These are phyloP conservation scores for Takakia lepidozioides DNA, from an alignment of 225 moss, liverwort and hornwort species.

Conservation along the genomic window DNA sequence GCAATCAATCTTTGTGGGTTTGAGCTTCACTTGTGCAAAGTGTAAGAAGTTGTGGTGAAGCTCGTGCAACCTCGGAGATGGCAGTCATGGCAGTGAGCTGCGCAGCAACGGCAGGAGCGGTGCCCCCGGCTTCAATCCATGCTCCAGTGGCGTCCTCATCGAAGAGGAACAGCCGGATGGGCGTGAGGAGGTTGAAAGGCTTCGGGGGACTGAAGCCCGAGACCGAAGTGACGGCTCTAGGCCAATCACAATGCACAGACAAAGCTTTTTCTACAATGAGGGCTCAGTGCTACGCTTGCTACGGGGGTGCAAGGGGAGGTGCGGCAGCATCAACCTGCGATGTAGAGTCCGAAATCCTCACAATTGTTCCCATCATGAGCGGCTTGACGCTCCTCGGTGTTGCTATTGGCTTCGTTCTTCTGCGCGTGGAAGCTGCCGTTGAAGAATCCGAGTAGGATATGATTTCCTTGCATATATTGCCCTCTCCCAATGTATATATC, in stretches of 20 bases:
- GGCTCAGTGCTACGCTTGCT: constrained; percentile 30
- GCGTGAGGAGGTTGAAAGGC: constrained; percentile 52
- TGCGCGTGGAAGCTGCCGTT: constrained; percentile 83
- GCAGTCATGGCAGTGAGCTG: too few relatives aligned
- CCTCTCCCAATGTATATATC: too few relatives aligned
- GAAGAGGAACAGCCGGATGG: constrained; percentile 4
- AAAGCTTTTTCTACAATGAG: constrained; percentile 51
- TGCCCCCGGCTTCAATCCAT: too few relatives aligned
- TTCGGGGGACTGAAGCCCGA: constrained; percentile 81
- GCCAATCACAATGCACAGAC: constrained; percentile 62
- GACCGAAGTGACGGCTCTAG: constrained; percentile 51
- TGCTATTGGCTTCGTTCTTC: constrained; percentile 73
- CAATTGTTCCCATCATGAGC: constrained; percentile 72
- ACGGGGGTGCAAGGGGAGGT: constrained; percentile 31
- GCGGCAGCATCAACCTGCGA: constrained; percentile 57
- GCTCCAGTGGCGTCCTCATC: too few relatives aligned
- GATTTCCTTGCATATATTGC: too few relatives aligned
- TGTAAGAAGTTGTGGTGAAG: too few relatives aligned
- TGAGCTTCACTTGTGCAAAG: too few relatives aligned
- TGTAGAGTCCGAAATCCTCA: constrained; percentile 43
- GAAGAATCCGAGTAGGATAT: constrained; percentile 83
- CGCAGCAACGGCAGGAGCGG: too few relatives aligned
- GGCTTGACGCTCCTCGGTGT: constrained; percentile 62
- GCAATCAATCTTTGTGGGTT: too few relatives aligned
- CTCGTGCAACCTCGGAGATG: too few relatives aligned